These are phyloP conservation scores for Pythium aristosporum DNA, from an alignment of 352 stramenopile genomes.

Conservation along the genomic window DNA sequence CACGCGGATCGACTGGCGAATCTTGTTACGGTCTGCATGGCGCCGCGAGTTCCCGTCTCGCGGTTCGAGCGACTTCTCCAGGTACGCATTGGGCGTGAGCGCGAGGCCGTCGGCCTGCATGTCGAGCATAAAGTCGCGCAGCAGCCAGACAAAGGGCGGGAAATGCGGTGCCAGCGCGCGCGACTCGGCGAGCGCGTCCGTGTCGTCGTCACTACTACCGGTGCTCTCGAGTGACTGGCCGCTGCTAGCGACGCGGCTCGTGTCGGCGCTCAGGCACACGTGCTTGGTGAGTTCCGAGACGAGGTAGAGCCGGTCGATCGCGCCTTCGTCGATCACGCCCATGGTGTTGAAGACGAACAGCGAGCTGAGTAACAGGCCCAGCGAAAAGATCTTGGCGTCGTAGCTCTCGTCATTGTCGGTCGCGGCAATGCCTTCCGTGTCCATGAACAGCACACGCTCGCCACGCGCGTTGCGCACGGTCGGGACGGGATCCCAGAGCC, in stretches of 20 bases:
- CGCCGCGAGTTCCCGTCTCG: conserved; percentile 41
- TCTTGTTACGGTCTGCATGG: conserved; percentile 73
- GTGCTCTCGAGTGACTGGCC: neutral
- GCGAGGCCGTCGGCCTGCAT: conserved; percentile 62
- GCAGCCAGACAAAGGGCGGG: conserved; percentile 78
- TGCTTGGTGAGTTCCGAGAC: conserved; percentile 86
- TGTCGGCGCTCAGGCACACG: conserved; percentile 63
- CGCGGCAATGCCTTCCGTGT: conserved; percentile 83
- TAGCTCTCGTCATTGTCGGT: conserved; percentile 88
- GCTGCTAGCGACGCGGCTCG: conserved; percentile 4
- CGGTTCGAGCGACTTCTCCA: conserved; percentile 71
- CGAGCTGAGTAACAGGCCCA: conserved; percentile 76
- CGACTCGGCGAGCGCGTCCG: conserved; percentile 46
- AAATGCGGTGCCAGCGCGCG: conserved; percentile 70
- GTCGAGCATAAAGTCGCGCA: conserved; percentile 83
- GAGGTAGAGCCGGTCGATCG: conserved; percentile 82
- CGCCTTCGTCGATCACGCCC: conserved; percentile 86
- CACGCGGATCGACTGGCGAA: conserved; percentile 57
- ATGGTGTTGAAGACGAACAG: conserved; percentile 89
- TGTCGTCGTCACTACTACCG: conserved; percentile 17
- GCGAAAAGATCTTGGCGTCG: conserved; percentile 87
- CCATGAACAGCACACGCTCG: conserved; percentile 76
- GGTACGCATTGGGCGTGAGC: conserved; percentile 69
- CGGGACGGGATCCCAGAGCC: conserved; percentile 72
- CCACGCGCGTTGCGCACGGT: conserved; percentile 54